Conservation (phyloP, 495 filamentous ascomycete genomes). For the Bacidia rubella region DNA sequence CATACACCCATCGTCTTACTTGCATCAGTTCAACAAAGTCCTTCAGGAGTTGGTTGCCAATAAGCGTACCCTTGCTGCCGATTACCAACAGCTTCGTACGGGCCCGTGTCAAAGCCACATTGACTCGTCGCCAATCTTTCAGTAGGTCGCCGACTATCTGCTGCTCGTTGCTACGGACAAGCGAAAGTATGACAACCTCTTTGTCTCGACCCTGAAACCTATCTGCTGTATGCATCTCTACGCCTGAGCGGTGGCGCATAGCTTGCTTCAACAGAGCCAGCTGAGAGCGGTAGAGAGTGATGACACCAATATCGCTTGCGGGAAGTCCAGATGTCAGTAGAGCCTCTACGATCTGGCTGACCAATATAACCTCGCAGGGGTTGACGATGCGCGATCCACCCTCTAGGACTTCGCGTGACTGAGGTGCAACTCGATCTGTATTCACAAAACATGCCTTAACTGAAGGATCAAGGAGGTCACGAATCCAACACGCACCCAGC, state of each 20-base stretch:
- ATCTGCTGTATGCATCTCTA: constrained; percentile 94
- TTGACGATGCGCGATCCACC: constrained; percentile 80
- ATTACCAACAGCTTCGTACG: constrained; percentile 80
- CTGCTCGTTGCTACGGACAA: constrained; percentile 74
- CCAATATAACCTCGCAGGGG: constrained; percentile 59
- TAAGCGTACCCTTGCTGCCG: constrained; percentile 65
- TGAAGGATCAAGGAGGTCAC: constrained; percentile 52
- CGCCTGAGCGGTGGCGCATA: constrained; percentile 37
- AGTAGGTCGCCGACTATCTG: constrained; percentile 75
- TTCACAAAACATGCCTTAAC: constrained; percentile 74
- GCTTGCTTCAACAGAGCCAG: constrained; percentile 49
- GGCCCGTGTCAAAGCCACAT: constrained; percentile 87
- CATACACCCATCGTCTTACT: constrained; percentile 56
- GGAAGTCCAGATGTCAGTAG: constrained; percentile 64
- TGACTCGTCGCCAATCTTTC: constrained; percentile 84
- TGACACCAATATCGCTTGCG: constrained; percentile 74
- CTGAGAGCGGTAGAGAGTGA: constrained; percentile 95
- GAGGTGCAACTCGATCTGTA: constrained; percentile 57
- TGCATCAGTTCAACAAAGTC: constrained; percentile 67
- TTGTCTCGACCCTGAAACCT: constrained; percentile 95
- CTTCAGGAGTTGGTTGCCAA: constrained; percentile 61
- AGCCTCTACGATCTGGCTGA: constrained; percentile 61
- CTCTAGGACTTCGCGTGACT: constrained; percentile 48
- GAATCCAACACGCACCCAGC: constrained; percentile 61
- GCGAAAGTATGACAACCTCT: constrained; percentile 69